Conservation (phyloP, 169 alveolate species). For the Cytauxzoon felis region DNA sequence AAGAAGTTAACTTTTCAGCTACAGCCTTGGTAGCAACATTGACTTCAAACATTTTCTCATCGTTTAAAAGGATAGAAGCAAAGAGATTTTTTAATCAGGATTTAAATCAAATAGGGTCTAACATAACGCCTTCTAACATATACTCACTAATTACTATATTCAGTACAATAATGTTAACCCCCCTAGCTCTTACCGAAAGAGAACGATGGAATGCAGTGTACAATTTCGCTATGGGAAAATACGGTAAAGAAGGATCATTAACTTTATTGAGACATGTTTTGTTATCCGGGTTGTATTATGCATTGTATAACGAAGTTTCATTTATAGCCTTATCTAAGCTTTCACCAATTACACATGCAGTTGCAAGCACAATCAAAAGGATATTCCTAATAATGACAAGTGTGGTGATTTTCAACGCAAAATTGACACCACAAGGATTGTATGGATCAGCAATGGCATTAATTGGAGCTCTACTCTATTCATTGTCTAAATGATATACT, state of each 20-base stretch:
- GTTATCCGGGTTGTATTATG: conserved; percentile 65
- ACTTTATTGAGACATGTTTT: conserved; percentile 41
- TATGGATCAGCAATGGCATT: conserved; percentile 76
- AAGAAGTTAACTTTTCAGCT: conserved; percentile 58
- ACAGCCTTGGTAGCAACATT: conserved; percentile 60
- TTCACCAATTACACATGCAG: conserved; percentile 75
- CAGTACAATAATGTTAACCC: conserved; percentile 65
- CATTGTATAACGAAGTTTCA: conserved; percentile 61
- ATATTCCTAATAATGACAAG: conserved; percentile 61
- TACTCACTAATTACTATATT: conserved; percentile 53
- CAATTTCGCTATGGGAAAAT: conserved; percentile 17
- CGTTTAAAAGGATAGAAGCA: conserved; percentile 66
- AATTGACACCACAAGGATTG: conserved; percentile 65
- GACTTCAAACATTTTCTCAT: conserved; percentile 57
- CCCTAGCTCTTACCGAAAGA: conserved; percentile 49
- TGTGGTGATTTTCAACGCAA: conserved; percentile 61
- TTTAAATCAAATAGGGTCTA: conserved; percentile 61
- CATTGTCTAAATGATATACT: conserved; percentile 51
- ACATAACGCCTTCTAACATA: conserved; percentile 65
- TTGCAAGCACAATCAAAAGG: conserved; percentile 75
- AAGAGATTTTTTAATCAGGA: conserved; percentile 67
- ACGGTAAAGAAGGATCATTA: conserved; percentile 11
- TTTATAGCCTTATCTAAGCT: conserved; percentile 67
- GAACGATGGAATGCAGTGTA: conserved; percentile 14
- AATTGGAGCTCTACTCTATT: conserved; percentile 70